Conservation (phyloP, 148 eudicot genomes). For the Chenopodium album region DNA sequence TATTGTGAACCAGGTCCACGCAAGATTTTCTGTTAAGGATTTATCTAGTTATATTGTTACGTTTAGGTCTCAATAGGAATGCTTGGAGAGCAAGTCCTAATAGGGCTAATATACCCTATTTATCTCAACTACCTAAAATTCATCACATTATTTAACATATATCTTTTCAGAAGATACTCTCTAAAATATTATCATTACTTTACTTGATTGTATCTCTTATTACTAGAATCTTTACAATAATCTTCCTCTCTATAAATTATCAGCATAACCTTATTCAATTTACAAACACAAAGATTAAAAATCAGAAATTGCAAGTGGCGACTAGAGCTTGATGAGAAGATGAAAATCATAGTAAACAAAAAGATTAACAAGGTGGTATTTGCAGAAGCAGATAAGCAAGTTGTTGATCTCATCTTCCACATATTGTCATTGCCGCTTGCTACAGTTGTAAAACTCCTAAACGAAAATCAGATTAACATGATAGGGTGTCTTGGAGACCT, state of each 20-base stretch:
- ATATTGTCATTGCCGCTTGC: slow-evolving; percentile 31
- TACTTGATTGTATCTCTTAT: too few species aligned
- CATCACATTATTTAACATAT: too few species aligned
- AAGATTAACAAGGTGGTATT: slow-evolving; percentile 26
- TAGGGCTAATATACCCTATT: too few species aligned
- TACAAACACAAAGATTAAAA: neutral
- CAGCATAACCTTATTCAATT: neutral
- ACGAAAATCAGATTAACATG: slow-evolving; percentile 1
- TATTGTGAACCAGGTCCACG: too few species aligned
- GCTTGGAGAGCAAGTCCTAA: too few species aligned
- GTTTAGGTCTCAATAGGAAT: too few species aligned
- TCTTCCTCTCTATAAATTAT: neutral
- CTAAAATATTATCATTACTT: too few species aligned
- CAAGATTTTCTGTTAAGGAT: too few species aligned
- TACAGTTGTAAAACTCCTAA: slow-evolving; percentile 25
- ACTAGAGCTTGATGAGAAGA: neutral
- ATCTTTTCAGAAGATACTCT: too few species aligned
- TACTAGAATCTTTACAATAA: too few species aligned
- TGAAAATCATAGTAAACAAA: slow-evolving; percentile 31
- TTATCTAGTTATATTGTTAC: too few species aligned
- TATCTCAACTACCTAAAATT: too few species aligned
- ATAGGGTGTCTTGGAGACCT: slow-evolving; percentile 24
- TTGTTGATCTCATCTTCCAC: slow-evolving; percentile 38
- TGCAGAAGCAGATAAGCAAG: slow-evolving; percentile 36
- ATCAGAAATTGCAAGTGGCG: neutral